Evolutionary conservation across 768 basidiomycete genomes (phyloP).

Genomic region (Strobilomyces dryophilus): DNA sequence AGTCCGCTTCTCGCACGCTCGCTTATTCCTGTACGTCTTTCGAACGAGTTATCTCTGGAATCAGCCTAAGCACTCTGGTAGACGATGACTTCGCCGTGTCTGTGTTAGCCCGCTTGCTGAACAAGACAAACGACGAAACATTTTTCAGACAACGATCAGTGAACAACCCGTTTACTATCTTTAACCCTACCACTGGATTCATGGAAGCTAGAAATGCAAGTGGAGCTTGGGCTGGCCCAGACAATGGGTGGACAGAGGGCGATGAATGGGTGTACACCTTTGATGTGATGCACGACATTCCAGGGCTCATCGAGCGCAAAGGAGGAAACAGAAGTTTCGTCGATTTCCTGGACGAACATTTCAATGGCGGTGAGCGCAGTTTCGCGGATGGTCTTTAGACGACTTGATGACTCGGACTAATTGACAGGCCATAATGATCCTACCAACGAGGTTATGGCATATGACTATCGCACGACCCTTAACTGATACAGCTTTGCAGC

Average conservation of each 20-base stretch:
- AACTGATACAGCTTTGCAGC: conserved; percentile 37
- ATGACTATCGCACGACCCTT: background rate
- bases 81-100: too few relatives aligned
- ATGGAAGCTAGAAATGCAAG: conserved; percentile 75
- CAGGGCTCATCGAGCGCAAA: conserved; percentile 54
- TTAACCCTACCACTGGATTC: conserved; percentile 64
- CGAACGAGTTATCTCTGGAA: background rate
- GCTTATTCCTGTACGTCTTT: conserved; percentile 66
- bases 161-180: conserved; percentile 57
- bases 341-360: conserved; percentile 57
- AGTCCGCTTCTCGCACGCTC: conserved; percentile 73
- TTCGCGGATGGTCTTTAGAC: background rate
- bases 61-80: conserved; percentile 22
- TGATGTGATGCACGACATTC: conserved; percentile 71
- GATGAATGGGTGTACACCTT: conserved; percentile 77
- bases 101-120: conserved; percentile 52
- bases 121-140: conserved; percentile 44
- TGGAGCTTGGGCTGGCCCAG: conserved; percentile 69
- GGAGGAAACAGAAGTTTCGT: conserved; percentile 69
- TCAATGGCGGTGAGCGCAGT: conserved; percentile 39
- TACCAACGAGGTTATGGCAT: conserved; percentile 56
- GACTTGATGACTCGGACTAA: conserved; percentile 5
- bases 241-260: conserved; percentile 80
- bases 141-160: conserved; percentile 56
- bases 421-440: conserved; percentile 70